Conservation (phyloP, 495 filamentous ascomycete species). For the Podospora pseudocomata region DNA sequence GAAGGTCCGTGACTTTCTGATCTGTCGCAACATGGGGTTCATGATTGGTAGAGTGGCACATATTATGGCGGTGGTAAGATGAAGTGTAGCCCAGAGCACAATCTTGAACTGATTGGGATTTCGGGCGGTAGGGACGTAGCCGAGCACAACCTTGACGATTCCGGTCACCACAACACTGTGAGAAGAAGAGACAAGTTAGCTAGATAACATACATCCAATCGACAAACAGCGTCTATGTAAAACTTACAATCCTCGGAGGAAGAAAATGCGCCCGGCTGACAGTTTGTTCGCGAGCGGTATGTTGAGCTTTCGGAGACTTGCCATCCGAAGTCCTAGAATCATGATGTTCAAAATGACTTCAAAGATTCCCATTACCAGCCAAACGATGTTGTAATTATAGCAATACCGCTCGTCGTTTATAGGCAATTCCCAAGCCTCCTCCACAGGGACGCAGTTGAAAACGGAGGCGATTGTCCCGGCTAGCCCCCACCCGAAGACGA, state of each 20-base stretch:
- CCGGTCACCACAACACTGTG: constrained; percentile 18
- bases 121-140: constrained; percentile 6
- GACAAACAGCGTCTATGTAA: not conserved
- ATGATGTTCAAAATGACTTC: constrained; percentile 33
- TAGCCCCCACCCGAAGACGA: constrained; percentile 25
- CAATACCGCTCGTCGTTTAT: constrained; percentile 17
- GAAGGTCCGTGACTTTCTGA: not conserved
- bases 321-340: constrained; percentile 34
- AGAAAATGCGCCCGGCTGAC: constrained; percentile 29
- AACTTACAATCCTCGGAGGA: constrained; percentile 28
- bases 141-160: constrained; percentile 16
- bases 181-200: too few species aligned
- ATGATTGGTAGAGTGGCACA: constrained; percentile 21
- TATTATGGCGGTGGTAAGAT: constrained; percentile 18
- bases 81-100: constrained; percentile 17
- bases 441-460: constrained; percentile 20
- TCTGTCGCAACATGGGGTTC: constrained; percentile 9
- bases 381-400: constrained; percentile 28
- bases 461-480: constrained; percentile 18
- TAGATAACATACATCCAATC: not conserved
- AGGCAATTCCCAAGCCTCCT: constrained; percentile 19
- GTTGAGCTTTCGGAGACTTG: constrained; percentile 26
- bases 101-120: constrained; percentile 17
- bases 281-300: constrained; percentile 28
- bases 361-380: constrained; percentile 24